These are phyloP conservation scores for Cladosporium sp. DNA, from an alignment of 2,329 filamentous ascomycete genomes.

Conservation along the genomic window DNA sequence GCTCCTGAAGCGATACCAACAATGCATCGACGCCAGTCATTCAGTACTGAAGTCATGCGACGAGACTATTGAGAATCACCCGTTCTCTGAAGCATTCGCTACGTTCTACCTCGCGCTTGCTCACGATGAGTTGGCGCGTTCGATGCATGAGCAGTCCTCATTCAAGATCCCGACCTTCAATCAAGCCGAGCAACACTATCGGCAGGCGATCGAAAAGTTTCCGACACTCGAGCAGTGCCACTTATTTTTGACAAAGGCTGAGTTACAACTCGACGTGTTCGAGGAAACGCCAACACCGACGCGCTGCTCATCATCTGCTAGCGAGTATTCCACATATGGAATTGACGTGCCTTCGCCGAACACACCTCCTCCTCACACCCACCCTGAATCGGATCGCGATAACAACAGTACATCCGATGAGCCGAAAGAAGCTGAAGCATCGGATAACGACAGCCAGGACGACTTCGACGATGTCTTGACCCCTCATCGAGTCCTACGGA, in stretches of 20 bases:
- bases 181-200: constrained; percentile 37
- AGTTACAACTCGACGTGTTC: background rate
- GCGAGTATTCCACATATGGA: background rate
- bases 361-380: background rate
- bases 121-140: constrained; percentile 41
- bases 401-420: background rate
- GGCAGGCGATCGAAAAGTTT: background rate
- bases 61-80: constrained; percentile 4
- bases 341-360: background rate
- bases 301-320: background rate
- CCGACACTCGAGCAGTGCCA: constrained; percentile 2
- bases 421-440: constrained; percentile 11
- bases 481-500: constrained; percentile 16
- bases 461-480: constrained; percentile 25
- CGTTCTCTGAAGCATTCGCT: constrained; percentile 31
- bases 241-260: background rate
- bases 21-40: constrained; percentile 28
- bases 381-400: background rate
- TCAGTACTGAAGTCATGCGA: constrained; percentile 17
- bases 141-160: constrained; percentile 41
- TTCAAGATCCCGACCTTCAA: constrained; percentile 38
- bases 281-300: background rate
- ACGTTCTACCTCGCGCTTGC: constrained; percentile 43
- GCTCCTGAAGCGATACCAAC: constrained; percentile 23
- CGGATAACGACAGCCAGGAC: constrained; percentile 25